These are phyloP conservation scores for Solanum paucissectum DNA, from an alignment of 257 asterid genomes.

Conservation along the genomic window DNA sequence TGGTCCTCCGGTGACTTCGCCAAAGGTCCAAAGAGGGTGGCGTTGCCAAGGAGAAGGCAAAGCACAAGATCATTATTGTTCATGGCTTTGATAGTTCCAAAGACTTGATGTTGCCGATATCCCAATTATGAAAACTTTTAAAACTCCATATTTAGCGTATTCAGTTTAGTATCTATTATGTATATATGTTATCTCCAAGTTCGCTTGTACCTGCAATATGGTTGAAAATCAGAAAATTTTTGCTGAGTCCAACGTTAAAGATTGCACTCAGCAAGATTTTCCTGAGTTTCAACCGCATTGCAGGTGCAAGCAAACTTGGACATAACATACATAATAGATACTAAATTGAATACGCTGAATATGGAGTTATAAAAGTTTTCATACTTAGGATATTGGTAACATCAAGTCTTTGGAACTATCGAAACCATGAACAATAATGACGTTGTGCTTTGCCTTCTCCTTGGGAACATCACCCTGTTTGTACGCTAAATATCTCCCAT, in stretches of 20 bases:
- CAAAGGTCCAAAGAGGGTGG: slow-evolving; percentile 62
- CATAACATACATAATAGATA: neutral
- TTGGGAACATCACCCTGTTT: slow-evolving; percentile 53
- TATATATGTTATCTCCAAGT: neutral
- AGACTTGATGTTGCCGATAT: slow-evolving; percentile 38
- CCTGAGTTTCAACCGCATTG: neutral
- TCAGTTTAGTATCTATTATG: neutral
- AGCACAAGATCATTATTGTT: slow-evolving; percentile 39
- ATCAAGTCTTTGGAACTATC: slow-evolving; percentile 49
- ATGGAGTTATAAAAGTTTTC: slow-evolving; percentile 2
- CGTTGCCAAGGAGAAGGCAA: slow-evolving; percentile 48
- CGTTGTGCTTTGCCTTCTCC: slow-evolving; percentile 51
- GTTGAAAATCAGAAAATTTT: too few relatives aligned
- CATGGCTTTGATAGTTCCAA: slow-evolving; percentile 69
- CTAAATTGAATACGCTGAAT: neutral
- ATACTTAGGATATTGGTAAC: slow-evolving; percentile 45
- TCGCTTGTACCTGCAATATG: neutral
- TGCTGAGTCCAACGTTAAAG: neutral
- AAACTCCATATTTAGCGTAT: neutral
- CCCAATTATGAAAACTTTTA: slow-evolving; percentile 32
- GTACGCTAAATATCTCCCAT: slow-evolving; percentile 73
- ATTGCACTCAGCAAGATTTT: neutral
- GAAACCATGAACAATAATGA: slow-evolving; percentile 53
- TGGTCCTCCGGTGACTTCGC: slow-evolving; percentile 61
- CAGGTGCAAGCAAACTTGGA: neutral